Percentiles rank a stretch among this genome's conserved stretches.
These are phyloP conservation scores for Leccinum uliginosum DNA, from an alignment of 768 basidiomycete genomes.

Conservation along the genomic window DNA sequence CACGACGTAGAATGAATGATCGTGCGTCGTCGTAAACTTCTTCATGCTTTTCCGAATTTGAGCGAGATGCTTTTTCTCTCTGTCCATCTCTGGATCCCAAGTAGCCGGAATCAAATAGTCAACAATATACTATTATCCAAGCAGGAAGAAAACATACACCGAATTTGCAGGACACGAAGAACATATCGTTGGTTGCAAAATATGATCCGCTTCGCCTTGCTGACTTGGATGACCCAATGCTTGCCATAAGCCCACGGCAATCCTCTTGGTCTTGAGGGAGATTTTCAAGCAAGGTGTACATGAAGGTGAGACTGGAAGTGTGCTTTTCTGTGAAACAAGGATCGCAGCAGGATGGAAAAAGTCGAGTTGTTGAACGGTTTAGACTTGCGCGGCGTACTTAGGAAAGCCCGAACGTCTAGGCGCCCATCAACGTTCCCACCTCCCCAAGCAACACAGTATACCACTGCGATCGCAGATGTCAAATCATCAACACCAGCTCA, in stretches of 20 bases:
- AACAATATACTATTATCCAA: not conserved
- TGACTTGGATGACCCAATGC: slow-evolving; percentile 47
- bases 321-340: not conserved
- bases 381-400: slow-evolving; percentile 7
- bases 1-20: slow-evolving; percentile 64
- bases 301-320: not conserved
- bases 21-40: slow-evolving; percentile 55
- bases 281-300: slow-evolving; percentile 35
- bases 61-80: slow-evolving; percentile 40
- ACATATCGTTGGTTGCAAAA: slow-evolving; percentile 55
- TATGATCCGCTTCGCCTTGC: slow-evolving; percentile 49
- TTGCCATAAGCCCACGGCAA: slow-evolving; percentile 59
- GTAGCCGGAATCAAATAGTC: slow-evolving; percentile 39
- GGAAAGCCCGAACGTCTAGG: slow-evolving; percentile 5
- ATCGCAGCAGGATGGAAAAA: not conserved
- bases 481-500: slow-evolving; percentile 10
- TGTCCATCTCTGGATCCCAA: slow-evolving; percentile 55
- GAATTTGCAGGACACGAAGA: slow-evolving; percentile 59
- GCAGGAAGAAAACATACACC: slow-evolving; percentile 31
- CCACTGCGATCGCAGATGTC: slow-evolving; percentile 14
- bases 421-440: slow-evolving; percentile 18
- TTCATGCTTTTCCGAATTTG: slow-evolving; percentile 69
- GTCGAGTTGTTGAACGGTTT: not conserved
- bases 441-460: not conserved
- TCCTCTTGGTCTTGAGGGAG: slow-evolving; percentile 45